Conservation (phyloP, 768 basidiomycete species). For the Russula lepida region DNA sequence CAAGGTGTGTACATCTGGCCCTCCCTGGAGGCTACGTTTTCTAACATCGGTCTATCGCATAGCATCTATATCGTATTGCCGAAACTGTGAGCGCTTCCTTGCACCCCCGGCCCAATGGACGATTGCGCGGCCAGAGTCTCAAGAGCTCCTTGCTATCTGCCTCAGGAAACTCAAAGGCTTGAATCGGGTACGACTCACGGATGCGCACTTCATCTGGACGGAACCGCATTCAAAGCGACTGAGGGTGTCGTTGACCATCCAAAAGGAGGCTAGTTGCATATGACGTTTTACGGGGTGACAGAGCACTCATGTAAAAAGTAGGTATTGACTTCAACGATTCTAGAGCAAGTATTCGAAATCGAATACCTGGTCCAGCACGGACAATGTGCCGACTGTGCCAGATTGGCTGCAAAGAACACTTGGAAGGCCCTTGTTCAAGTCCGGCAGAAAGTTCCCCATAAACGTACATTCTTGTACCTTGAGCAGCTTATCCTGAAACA, state of each 20-base stretch:
- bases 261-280: constrained; percentile 74
- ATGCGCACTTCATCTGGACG: constrained; percentile 99
- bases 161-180: constrained; percentile 91
- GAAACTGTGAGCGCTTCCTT: constrained; percentile 94
- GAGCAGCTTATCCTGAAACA: constrained; percentile 97
- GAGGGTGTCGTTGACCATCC: constrained; percentile 89
- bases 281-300: neutral
- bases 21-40: neutral
- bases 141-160: constrained; percentile 91
- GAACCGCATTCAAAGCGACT: constrained; percentile 95
- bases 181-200: constrained; percentile 91
- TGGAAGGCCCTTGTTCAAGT: constrained; percentile 98
- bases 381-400: constrained; percentile 91
- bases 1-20: constrained; percentile 49
- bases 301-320: constrained; percentile 24
- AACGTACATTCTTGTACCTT: constrained; percentile 94
- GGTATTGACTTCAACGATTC: constrained; percentile 90
- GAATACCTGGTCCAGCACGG: constrained; percentile 92
- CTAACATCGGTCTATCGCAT: constrained; percentile 13
- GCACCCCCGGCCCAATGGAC: constrained; percentile 87
- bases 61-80: constrained; percentile 88
- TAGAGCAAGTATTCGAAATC: constrained; percentile 96
- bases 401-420: constrained; percentile 95
- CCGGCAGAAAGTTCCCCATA: constrained; percentile 97
- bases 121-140: constrained; percentile 77